Percentiles rank a stretch among this genome's conserved stretches.
phyloP scores from a whole-genome alignment of 2,329 filamentous ascomycete genomes.

The Monilinia vaccinii-corymbosi region DNA sequence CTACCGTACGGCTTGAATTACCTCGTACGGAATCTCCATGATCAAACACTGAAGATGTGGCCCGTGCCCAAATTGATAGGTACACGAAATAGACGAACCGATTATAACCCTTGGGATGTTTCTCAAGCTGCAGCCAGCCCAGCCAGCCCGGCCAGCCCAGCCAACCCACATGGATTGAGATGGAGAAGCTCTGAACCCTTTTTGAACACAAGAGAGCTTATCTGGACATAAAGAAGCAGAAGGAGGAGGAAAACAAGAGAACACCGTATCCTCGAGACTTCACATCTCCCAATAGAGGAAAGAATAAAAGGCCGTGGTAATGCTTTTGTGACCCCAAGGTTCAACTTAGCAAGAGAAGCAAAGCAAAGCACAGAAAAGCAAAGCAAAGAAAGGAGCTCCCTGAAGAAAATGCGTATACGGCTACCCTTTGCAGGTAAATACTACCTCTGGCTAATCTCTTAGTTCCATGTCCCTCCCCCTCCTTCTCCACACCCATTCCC shows the following conservation, averaged over 20 bases:
- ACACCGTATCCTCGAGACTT: neutral
- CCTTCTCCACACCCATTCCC: neutral
- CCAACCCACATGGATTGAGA: neutral
- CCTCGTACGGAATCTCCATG: constrained; percentile 6
- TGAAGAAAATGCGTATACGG: constrained; percentile 65
- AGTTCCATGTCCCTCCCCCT: constrained; percentile 1
- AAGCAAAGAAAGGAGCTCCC: neutral
- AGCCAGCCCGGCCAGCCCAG: neutral
- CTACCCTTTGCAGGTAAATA: constrained; percentile 75
- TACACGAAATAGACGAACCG: neutral
- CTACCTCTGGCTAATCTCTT: constrained; percentile 1
- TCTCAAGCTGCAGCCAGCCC: constrained; percentile 1
- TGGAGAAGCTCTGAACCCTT: constrained; percentile 7
- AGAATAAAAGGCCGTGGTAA: no score
- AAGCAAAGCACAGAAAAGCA: no score
- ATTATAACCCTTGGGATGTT: neutral
- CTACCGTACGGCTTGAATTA: neutral
- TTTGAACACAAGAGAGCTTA: constrained; percentile 2
- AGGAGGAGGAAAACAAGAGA: no score
- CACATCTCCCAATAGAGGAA: no score
- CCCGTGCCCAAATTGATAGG: constrained; percentile 1
- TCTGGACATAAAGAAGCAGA: neutral
- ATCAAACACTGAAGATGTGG: constrained; percentile 1
- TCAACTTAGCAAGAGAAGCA: neutral
- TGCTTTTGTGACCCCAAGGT: no score